Base-by-base conservation (phyloP, 2,329 filamentous ascomycete genomes). In the Periconia digitata region DNA sequence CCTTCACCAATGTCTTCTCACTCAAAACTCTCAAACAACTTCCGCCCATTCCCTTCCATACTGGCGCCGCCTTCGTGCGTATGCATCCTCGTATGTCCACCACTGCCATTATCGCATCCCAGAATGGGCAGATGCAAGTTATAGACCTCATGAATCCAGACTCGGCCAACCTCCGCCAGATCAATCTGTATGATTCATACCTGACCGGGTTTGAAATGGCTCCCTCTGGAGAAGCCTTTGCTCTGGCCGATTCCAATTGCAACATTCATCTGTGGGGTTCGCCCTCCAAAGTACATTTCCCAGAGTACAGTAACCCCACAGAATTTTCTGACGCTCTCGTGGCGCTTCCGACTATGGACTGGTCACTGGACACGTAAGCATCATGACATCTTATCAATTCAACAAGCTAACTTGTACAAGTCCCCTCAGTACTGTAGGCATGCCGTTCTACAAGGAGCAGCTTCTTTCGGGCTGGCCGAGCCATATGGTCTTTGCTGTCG, bases 41-140 rank as follows among this genome's bases (percentile, higher is more conserved):
- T 66, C 87, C 90, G 4, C 94, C 94, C 0, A 92, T 99, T 36
- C 90, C 94, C 0, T 99, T 86, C 50, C 92, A 94, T 48, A 87
- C 91, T 2, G 91, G 94, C 8, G 94, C 92, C 32, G 92, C 94
- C 29, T 95, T 91, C 74, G 92, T 96, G 36, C 86, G 94, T 49
- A 94, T 99, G 88, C 94, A 99, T 69, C 94, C 95, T 1, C 87
- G 91, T 61, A 89, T 99, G 82, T 87, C 91, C 17, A 96, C 94
- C 0, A 97, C 95, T 0, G 92, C 90, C 62, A 92, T 99, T 51
- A 90, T 99, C 42, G 86, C 92, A 22, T 96, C 92, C 2, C 90
- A 95, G 63, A 88, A 85, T 37, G 94, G 95, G 1, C 91, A 96
- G 70, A 88, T 99, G 70, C 92, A 99, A 67, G 87, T 97, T 13